phyloP scores from a whole-genome alignment of 2,329 filamentous ascomycete genomes.

The Macrophomina phaseolina region DNA sequence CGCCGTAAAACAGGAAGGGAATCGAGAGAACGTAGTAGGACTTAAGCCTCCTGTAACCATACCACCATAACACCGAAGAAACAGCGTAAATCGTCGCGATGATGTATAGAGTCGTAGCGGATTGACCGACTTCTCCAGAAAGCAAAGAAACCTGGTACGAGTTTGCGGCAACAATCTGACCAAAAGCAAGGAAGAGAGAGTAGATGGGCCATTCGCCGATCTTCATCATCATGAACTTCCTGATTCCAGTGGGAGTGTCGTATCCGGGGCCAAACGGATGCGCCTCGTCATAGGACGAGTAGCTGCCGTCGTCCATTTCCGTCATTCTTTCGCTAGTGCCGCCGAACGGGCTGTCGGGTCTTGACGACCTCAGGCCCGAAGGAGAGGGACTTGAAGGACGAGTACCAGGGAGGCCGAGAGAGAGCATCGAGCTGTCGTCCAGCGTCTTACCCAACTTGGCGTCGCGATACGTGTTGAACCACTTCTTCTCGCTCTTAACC shows the following conservation, averaged over 20 bases:
- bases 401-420: conserved; percentile 8
- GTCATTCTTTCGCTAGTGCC: conserved; percentile 13
- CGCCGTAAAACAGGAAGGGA: conserved; percentile 68
- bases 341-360: conserved; percentile 21
- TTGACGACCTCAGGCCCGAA: conserved; percentile 4
- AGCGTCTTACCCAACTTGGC: conserved; percentile 25
- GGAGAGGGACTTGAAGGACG: conserved; percentile 16
- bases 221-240: conserved; percentile 35
- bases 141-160: conserved; percentile 66
- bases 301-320: conserved; percentile 18
- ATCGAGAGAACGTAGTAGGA: conserved; percentile 63
- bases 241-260: conserved; percentile 26
- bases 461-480: conserved; percentile 52
- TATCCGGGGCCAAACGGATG: conserved; percentile 15
- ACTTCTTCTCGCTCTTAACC: conserved; percentile 69
- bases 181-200: conserved; percentile 34
- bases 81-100: conserved; percentile 65
- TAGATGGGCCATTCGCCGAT: conserved; percentile 37
- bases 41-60: conserved; percentile 55
- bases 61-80: conserved; percentile 49
- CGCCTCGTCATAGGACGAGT: conserved; percentile 17
- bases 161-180: conserved; percentile 30
- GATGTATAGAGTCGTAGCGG: conserved; percentile 60
- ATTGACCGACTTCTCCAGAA: conserved; percentile 65
- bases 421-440: conserved; percentile 16